Conservation (phyloP, 306 rosid species). For the Malus sylvestris region DNA sequence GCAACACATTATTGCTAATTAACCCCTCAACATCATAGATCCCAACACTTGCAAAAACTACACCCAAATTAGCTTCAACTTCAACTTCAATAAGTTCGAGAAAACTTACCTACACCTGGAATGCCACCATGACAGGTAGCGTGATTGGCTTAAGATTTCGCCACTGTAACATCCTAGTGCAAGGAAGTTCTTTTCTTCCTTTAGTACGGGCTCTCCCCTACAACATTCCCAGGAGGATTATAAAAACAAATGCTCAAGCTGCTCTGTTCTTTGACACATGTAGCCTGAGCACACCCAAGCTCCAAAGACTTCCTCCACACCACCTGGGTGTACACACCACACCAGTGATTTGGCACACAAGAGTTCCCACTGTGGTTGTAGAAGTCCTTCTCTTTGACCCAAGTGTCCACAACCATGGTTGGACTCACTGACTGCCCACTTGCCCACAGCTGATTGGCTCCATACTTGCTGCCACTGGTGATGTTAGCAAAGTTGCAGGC, state of each 20-base stretch:
- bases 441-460: constrained; percentile 70
- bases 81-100: not conserved
- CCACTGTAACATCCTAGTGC: not conserved
- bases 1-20: not conserved
- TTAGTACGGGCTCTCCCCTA: constrained; percentile 68
- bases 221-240: constrained; percentile 61
- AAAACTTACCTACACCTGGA: not conserved
- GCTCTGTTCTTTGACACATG: constrained; percentile 42
- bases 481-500: constrained; percentile 62
- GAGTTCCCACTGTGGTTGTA: constrained; percentile 51
- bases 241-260: constrained; percentile 67
- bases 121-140: not conserved
- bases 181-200: not conserved
- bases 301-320: constrained; percentile 66
- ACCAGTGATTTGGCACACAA: constrained; percentile 41
- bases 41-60: not conserved
- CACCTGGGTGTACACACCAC: constrained; percentile 81
- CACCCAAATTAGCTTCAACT: not conserved
- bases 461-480: constrained; percentile 45
- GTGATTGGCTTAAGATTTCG: not conserved
- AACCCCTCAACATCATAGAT: not conserved
- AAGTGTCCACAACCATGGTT: constrained; percentile 48
- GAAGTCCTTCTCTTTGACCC: constrained; percentile 69
- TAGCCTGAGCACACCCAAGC: constrained; percentile 60
- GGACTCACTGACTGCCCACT: constrained; percentile 37